Evolutionary conservation across 805 yeast genomes (phyloP), one percentile per base, ranked within the genome.

Genomic region (Metschnikowia chrysomelidarum): DNA sequence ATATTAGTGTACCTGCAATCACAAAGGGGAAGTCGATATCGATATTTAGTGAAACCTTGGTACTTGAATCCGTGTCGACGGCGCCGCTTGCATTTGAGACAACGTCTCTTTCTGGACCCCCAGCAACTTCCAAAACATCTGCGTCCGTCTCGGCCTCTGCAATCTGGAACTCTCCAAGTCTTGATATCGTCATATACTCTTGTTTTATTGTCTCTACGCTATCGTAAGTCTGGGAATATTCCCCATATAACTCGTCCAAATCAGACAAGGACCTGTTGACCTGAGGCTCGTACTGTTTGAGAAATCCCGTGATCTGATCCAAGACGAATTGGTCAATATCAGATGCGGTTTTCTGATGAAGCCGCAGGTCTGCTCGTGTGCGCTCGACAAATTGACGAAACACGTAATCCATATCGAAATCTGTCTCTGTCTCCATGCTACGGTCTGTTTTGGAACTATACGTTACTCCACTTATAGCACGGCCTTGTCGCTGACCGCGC

Each of bases 271-370:
- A 41, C 4, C 39, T 28, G 7, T 54, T 44, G 7, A 65, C 49
- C 26, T 47, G 56, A 0, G 71, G 67, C 38, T 68, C 72, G 30
- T 65, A 50, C 6, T 36, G 34, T 37, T 67, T 67, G 10, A 67
- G 49, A 40, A 62, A 66, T 5, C 43, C 46, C 11, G 67, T 60
- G n/a, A 67, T 43, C 3, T 50, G 47, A 21, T 57, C 62, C 37
- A 67, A 47, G 2, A 66, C 59, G 16, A 52, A 52, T 13, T 53
- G 43, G 36, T 68, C 73, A 16, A 68, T 61, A 3, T 49, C 49
- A 1, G 60, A 46, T 3, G 71, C 64, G 24, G 63, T 48, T 3
- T 35, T 41, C 17, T 50, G 42, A 27, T 59, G 44, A 2, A 43
- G 35, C 5, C 29, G 34, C 50, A 43, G 48, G 21, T 45, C 44